These are phyloP conservation scores for Tetrahymena elliotti DNA, from an alignment of 73 alveolate species.

Conservation along the genomic window DNA sequence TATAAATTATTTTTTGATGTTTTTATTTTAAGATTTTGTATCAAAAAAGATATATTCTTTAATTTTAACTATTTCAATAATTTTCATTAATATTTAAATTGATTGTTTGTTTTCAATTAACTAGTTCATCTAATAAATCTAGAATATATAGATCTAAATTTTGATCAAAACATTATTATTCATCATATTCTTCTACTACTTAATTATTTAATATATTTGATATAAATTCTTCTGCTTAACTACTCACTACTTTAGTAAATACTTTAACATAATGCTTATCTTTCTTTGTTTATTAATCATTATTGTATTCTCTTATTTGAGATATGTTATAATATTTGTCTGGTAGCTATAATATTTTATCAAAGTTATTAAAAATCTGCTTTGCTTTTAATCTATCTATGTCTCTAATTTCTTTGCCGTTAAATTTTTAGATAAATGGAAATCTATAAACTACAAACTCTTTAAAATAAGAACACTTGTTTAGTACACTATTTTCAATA, in stretches of 20 bases:
- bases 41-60: neutral
- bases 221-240: neutral
- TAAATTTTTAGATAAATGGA: conserved; percentile 61
- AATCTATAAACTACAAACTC: conserved; percentile 80
- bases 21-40: too few species aligned
- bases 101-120: neutral
- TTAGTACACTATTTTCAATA: conserved; percentile 67
- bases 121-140: neutral
- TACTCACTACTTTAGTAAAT: neutral
- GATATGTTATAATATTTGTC: neutral
- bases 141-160: neutral
- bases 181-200: neutral
- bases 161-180: neutral
- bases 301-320: neutral
- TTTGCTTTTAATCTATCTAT: conserved; percentile 62
- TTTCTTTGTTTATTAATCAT: neutral
- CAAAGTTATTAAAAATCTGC: conserved; percentile 56
- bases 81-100: neutral
- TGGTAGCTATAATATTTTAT: conserved; percentile 49
- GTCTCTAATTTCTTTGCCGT: conserved; percentile 61
- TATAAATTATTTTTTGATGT: too few species aligned
- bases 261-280: conserved; percentile 9
- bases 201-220: neutral
- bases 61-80: neutral
- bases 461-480: conserved; percentile 48